These are phyloP conservation scores for Colletotrichum graminicola DNA, from an alignment of 2,329 filamentous ascomycete genomes.

Conservation along the genomic window DNA sequence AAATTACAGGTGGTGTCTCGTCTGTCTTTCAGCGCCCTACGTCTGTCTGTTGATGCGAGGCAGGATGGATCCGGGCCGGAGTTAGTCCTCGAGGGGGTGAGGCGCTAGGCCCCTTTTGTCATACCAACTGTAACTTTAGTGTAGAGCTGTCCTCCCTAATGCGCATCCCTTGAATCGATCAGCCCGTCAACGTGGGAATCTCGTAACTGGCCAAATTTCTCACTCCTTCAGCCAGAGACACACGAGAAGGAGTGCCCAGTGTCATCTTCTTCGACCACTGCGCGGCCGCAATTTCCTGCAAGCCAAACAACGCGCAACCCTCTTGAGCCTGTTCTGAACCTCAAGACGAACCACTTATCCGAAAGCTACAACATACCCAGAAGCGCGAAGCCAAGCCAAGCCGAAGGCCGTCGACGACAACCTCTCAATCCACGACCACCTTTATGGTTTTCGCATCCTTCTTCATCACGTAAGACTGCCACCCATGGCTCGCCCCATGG, in stretches of 20 bases:
- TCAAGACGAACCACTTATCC: slow-evolving; percentile 18
- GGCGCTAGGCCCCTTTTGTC: slow-evolving; percentile 40
- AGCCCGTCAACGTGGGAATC: slow-evolving; percentile 32
- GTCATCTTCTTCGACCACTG: slow-evolving; percentile 23
- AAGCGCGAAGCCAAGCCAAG: slow-evolving; percentile 26
- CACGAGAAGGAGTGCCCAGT: slow-evolving; percentile 22
- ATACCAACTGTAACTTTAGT: slow-evolving; percentile 26
- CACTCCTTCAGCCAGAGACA: slow-evolving; percentile 35
- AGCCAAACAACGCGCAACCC: neutral
- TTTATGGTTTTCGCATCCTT: slow-evolving; percentile 42
- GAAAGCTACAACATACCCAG: neutral
- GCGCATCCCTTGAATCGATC: slow-evolving; percentile 40
- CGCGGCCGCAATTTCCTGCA: neutral
- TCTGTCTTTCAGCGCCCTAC: slow-evolving; percentile 27
- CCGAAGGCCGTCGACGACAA: slow-evolving; percentile 21
- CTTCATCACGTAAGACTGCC: slow-evolving; percentile 43
- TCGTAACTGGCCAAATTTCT: slow-evolving; percentile 41
- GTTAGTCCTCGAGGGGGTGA: slow-evolving; percentile 34
- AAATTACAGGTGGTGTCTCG: slow-evolving; percentile 32
- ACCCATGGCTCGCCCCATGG: slow-evolving; percentile 69
- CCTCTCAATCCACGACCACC: slow-evolving; percentile 14
- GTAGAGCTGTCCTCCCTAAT: slow-evolving; percentile 39
- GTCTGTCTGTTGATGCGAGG: slow-evolving; percentile 16
- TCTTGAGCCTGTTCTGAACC: slow-evolving; percentile 1
- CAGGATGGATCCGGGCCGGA: slow-evolving; percentile 29